A percentile compares a stretch with the other conserved stretches of the same genome.
phyloP scores from a whole-genome alignment of 2,329 filamentous ascomycete species.

The Knoxdaviesia capensis region DNA sequence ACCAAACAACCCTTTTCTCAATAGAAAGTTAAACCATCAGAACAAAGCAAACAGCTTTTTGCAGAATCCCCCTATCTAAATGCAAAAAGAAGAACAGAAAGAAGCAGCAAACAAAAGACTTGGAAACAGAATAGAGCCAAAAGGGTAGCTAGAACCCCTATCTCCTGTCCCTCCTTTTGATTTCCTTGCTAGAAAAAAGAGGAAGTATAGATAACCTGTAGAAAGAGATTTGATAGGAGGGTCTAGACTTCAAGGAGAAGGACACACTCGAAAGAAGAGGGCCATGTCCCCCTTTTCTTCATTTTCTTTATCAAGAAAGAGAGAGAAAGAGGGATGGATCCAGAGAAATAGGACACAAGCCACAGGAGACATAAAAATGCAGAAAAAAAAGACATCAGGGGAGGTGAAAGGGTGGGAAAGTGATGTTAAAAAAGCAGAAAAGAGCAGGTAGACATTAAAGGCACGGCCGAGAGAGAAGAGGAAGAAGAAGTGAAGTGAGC shows the following conservation, averaged over 20 bases:
- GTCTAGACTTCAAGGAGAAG: no score
- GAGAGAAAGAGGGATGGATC: no score
- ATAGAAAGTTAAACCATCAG: neutral
- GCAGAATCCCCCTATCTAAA: neutral
- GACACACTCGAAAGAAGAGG: no score
- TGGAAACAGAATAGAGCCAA: neutral
- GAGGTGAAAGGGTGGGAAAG: constrained; percentile 6
- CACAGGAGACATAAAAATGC: no score
- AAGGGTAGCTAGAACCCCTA: neutral
- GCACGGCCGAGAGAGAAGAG: neutral
- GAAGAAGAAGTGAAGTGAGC: neutral
- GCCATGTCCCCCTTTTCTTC: no score
- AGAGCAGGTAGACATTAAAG: neutral
- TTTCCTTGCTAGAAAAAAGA: neutral
- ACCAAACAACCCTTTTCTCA: neutral
- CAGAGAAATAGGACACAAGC: no score
- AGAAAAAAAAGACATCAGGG: constrained; percentile 12
- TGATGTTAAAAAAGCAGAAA: neutral
- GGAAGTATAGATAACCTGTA: neutral
- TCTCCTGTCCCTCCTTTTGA: neutral
- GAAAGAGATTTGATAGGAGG: constrained; percentile 1
- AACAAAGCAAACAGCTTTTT: no score
- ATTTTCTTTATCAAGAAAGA: no score
- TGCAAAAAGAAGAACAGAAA: neutral
- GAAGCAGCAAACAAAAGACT: neutral